A percentile compares a stretch with the other conserved stretches of the same genome.
Conservation (phyloP, 352 stramenopile species). For the Thraustochytrium sp. region DNA sequence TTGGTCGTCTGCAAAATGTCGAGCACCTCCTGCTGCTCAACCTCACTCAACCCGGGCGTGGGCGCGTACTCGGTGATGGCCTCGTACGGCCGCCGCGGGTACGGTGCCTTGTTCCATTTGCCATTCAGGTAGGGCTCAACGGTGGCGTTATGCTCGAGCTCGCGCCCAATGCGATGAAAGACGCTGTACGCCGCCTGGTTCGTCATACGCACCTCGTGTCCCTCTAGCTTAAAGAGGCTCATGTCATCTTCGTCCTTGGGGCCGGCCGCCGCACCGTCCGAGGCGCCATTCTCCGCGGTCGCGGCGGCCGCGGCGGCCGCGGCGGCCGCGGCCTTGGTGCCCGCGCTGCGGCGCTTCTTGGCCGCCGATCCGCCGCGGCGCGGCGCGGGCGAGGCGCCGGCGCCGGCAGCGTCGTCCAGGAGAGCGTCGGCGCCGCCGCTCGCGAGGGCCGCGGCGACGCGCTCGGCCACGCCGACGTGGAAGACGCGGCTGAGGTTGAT, state of each 20-base stretch:
- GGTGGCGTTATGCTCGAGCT: conserved; percentile 7
- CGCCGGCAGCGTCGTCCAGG: neutral
- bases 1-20: neutral
- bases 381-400: neutral
- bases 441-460: neutral
- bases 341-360: neutral
- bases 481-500: neutral
- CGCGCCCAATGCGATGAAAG: neutral
- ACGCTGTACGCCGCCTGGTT: neutral
- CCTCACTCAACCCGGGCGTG: neutral
- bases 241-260: neutral
- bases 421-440: neutral
- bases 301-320: neutral
- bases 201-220: neutral
- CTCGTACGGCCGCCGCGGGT: conserved; percentile 14
- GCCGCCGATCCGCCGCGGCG: neutral
- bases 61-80: neutral
- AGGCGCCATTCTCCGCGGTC: neutral
- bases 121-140: conserved; percentile 17
- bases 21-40: neutral
- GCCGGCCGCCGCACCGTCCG: neutral
- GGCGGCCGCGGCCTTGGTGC: neutral
- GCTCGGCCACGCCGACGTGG: neutral
- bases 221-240: conserved; percentile 13
- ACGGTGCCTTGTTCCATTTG: conserved; percentile 18